Conservation (phyloP, 2,329 filamentous ascomycete genomes). For the Curvularia hawaiiensis region DNA sequence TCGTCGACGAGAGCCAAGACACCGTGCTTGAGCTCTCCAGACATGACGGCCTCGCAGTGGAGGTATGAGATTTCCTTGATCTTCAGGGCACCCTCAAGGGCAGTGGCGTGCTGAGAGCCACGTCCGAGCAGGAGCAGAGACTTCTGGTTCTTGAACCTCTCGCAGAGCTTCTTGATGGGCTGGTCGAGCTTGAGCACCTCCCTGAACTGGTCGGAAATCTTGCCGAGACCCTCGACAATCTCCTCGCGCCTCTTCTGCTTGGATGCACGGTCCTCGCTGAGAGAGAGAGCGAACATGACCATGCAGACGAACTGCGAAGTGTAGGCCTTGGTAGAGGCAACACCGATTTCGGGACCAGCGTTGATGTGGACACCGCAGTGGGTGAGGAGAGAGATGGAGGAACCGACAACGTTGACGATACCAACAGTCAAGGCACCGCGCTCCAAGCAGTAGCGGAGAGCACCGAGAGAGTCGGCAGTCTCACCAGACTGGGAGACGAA, state of each 20-base stretch:
- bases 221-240: slow-evolving; percentile 91
- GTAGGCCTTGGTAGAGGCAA: slow-evolving; percentile 98
- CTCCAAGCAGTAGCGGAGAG: slow-evolving; percentile 96
- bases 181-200: slow-evolving; percentile 89
- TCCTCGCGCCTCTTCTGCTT: slow-evolving; percentile 91
- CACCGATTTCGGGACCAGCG: slow-evolving; percentile 97
- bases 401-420: slow-evolving; percentile 98
- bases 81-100: slow-evolving; percentile 94
- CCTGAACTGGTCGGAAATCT: slow-evolving; percentile 90
- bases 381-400: slow-evolving; percentile 96
- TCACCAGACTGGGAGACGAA: slow-evolving; percentile 99
- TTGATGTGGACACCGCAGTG: slow-evolving; percentile 99
- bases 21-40: slow-evolving; percentile 98
- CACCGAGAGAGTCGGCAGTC: slow-evolving; percentile 97
- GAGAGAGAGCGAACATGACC: slow-evolving; percentile 98
- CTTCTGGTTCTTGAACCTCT: slow-evolving; percentile 97
- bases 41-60: slow-evolving; percentile 99
- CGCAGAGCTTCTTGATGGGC: slow-evolving; percentile 91
- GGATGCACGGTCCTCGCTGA: slow-evolving; percentile 94
- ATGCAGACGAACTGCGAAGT: slow-evolving; percentile 99
- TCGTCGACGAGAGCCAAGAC: slow-evolving; percentile 97
- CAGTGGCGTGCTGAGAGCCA: slow-evolving; percentile 95
- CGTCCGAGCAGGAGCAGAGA: slow-evolving; percentile 89
- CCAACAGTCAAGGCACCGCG: slow-evolving; percentile 95
- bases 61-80: slow-evolving; percentile 99